Percentiles rank a stretch among this genome's conserved stretches.
These are phyloP conservation scores for Thoreauomyces humboldtii DNA, from an alignment of 192 early-diverging fungal species.

Conservation along the genomic window DNA sequence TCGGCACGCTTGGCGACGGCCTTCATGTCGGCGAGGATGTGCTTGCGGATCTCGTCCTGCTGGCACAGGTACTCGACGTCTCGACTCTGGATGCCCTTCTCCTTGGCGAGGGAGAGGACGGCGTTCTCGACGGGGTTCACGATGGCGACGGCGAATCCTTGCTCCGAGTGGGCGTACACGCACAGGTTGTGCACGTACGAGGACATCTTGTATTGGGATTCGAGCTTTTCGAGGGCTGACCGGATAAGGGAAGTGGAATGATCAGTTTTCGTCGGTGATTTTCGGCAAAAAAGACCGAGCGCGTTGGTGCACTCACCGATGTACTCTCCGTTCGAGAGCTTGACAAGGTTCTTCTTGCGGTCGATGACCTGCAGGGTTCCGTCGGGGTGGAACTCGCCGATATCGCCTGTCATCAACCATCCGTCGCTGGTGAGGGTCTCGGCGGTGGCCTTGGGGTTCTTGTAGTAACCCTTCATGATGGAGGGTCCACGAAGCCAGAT, in stretches of 20 bases:
- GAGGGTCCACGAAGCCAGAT: slow-evolving; percentile 83
- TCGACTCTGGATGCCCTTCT: slow-evolving; percentile 14
- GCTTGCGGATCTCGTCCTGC: slow-evolving; percentile 25
- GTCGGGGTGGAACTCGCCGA: slow-evolving; percentile 78
- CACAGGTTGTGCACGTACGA: slow-evolving; percentile 69
- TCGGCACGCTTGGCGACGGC: slow-evolving; percentile 60
- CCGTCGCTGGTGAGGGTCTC: slow-evolving; percentile 72
- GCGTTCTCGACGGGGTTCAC: slow-evolving; percentile 64
- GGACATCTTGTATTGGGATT: slow-evolving; percentile 81
- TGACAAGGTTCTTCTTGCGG: slow-evolving; percentile 92
- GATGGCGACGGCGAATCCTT: slow-evolving; percentile 72
- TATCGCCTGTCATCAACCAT: slow-evolving; percentile 68
- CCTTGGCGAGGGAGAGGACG: slow-evolving; percentile 19
- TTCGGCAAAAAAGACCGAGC: no score
- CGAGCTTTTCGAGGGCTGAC: slow-evolving; percentile 93
- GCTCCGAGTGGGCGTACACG: slow-evolving; percentile 63
- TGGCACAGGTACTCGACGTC: slow-evolving; percentile 55
- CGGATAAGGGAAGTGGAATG: no score
- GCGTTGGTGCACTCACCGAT: no score
- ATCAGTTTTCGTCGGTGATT: no score
- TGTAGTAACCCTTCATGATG: slow-evolving; percentile 85
- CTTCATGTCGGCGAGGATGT: slow-evolving; percentile 58
- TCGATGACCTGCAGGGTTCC: slow-evolving; percentile 86
- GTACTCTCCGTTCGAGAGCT: slow-evolving; percentile 82
- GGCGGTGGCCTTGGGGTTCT: slow-evolving; percentile 71